These are phyloP conservation scores for Phellopilus nigrolimitatus DNA, from an alignment of 1,284 basidiomycete species.

Conservation along the genomic window DNA sequence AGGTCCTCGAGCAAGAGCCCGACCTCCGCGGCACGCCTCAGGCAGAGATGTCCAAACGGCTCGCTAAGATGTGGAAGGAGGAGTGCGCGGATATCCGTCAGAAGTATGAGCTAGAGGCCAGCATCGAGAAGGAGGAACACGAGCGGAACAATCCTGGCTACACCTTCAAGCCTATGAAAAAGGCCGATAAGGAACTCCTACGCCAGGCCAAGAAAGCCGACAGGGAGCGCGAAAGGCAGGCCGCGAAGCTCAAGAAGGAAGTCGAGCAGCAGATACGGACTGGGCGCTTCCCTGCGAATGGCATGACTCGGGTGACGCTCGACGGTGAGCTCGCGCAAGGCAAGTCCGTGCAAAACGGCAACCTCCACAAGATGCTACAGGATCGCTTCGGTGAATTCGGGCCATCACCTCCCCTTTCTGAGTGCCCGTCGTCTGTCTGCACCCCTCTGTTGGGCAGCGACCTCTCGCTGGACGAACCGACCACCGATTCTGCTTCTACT, in stretches of 20 bases:
- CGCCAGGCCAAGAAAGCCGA: slow-evolving; percentile 43
- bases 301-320: too few species aligned
- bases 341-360: too few species aligned
- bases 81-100: slow-evolving; percentile 49
- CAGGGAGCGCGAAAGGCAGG: slow-evolving; percentile 33
- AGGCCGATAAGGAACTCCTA: slow-evolving; percentile 52
- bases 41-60: slow-evolving; percentile 66
- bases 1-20: slow-evolving; percentile 32
- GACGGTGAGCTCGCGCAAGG: background rate
- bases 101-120: slow-evolving; percentile 69
- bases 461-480: background rate
- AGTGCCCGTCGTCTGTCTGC: slow-evolving; percentile 24
- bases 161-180: slow-evolving; percentile 67
- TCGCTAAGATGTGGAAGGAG: slow-evolving; percentile 66
- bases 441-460: background rate
- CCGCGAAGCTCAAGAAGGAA: slow-evolving; percentile 28
- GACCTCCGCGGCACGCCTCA: slow-evolving; percentile 44
- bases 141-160: slow-evolving; percentile 62
- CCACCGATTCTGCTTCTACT: background rate
- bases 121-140: slow-evolving; percentile 66
- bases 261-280: slow-evolving; percentile 19
- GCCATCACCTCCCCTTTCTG: slow-evolving; percentile 26
- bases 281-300: slow-evolving; percentile 16
- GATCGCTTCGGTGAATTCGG: slow-evolving; percentile 19
- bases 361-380: slow-evolving; percentile 8